A percentile compares a stretch with the other conserved stretches of the same genome.
Conservation (phyloP, 352 stramenopile species). For the Phytophthora ohioensis region DNA sequence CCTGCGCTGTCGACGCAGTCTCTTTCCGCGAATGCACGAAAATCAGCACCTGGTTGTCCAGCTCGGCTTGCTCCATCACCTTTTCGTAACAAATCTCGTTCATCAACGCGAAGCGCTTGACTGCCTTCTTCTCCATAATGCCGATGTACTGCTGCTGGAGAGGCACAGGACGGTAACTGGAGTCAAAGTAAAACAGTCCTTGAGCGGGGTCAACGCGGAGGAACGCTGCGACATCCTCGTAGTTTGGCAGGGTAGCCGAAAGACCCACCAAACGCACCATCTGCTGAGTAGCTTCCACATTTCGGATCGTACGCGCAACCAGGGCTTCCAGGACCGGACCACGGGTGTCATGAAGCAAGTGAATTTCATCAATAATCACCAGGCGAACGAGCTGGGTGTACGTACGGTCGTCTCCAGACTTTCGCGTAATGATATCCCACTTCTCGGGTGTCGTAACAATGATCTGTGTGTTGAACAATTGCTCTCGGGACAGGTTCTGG, state of each 20-base stretch:
- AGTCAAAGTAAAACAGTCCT: conserved; percentile 99
- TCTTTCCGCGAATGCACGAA: conserved; percentile 99
- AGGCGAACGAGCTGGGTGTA: conserved; percentile 99
- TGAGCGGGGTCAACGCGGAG: conserved; percentile 97
- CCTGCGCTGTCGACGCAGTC: conserved; percentile 97
- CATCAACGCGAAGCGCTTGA: conserved; percentile 99
- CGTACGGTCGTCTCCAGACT: conserved; percentile 96
- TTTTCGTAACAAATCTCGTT: conserved; percentile 99
- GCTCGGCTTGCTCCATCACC: conserved; percentile 93
- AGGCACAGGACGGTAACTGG: conserved; percentile 98
- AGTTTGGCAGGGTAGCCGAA: conserved; percentile 99
- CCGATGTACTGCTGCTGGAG: conserved; percentile 99
- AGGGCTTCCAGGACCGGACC: conserved; percentile 98
- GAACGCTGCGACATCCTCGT: conserved; percentile 99
- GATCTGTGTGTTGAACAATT: conserved; percentile 99
- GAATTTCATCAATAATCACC: conserved; percentile 99
- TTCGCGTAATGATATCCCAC: conserved; percentile 99
- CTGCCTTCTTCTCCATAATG: conserved; percentile 99
- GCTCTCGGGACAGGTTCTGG: conserved; percentile 96
- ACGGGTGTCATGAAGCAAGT: conserved; percentile 98
- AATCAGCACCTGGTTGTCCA: conserved; percentile 98
- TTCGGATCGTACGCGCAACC: conserved; percentile 97
- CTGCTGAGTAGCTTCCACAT: conserved; percentile 98
- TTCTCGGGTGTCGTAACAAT: conserved; percentile 99
- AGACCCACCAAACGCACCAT: conserved; percentile 98